Base-by-base conservation (phyloP, 495 filamentous ascomycete genomes). In the Xanthoparmelia taractica region DNA sequence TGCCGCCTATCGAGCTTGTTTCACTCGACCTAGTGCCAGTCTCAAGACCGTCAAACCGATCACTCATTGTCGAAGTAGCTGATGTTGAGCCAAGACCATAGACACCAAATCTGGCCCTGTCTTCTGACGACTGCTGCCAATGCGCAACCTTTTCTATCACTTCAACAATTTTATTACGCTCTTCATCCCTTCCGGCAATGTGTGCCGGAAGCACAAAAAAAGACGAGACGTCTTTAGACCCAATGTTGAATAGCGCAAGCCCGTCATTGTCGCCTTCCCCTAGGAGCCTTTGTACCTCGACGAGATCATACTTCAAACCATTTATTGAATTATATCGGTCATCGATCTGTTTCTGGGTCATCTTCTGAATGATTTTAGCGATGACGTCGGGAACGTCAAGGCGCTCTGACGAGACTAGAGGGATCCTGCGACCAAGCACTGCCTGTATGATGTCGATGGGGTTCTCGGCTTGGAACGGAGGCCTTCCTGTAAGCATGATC, bases 381-480 rank as follows among this genome's bases (percentile, higher is more conserved):
- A 96, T 77, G 31, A 84, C 86, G 61, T 93, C 89, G 0, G 92
- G 92, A 3, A 95, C 74, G 67, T 96, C 91, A 68, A 88, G 79
- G 34, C 92, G 81, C 60, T 89, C 84, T 41, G 79, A 79, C 1
- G 89, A 88, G 15, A 93, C 84, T 40, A 82, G 84, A 2, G 88
- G 85, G 65, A 96, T 81, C 68, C 88, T 85, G 57, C 85, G 84
- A 48, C 83, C 84, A 0, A 96, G 79, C 3, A 96, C 90, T 67
- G 85, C 90, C 68, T 96, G 91, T 54, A 96, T 88, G 37, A 96
- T 87, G 69, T 96, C 91, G 63, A 96, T 82, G 1, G 91, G 88
- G 6, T 87, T 87, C 45, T 80, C 79, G 11, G 90, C 92, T 37
- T 85, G 85, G 66, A 92, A 96, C 0, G 89, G 55, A 7, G 86